Evolutionary conservation across 768 basidiomycete species (phyloP).

Genomic region (Boletus sensibilis): DNA sequence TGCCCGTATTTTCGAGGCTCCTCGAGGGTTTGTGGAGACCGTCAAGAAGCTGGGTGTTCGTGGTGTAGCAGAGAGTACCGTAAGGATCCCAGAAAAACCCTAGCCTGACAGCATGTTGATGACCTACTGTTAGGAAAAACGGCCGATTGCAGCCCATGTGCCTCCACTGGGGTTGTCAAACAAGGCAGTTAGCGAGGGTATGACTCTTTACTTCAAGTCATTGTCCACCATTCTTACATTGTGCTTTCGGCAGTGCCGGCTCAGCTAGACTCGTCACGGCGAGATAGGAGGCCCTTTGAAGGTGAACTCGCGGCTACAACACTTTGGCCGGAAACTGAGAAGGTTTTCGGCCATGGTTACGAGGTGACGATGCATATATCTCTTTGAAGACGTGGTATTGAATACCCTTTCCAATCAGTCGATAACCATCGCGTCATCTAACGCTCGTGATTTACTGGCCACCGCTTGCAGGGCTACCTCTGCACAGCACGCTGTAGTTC

Average conservation of each 20-base stretch:
- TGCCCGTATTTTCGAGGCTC: slow-evolving; percentile 88
- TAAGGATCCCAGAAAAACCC: slow-evolving; percentile 23
- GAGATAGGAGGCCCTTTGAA: slow-evolving; percentile 68
- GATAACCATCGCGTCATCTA: slow-evolving; percentile 76
- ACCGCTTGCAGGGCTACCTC: slow-evolving; percentile 90
- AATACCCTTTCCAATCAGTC: slow-evolving; percentile 46
- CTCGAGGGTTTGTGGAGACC: slow-evolving; percentile 70
- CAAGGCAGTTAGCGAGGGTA: slow-evolving; percentile 79
- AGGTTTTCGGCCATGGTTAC: slow-evolving; percentile 97
- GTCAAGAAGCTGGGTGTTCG: slow-evolving; percentile 52
- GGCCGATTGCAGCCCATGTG: slow-evolving; percentile 81
- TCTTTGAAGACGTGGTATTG: not conserved
- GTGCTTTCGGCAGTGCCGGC: slow-evolving; percentile 11
- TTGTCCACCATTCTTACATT: not conserved
- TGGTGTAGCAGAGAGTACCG: slow-evolving; percentile 50
- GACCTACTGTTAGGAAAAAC: slow-evolving; percentile 42
- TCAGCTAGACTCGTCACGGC: slow-evolving; percentile 15
- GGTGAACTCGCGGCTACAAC: slow-evolving; percentile 85
- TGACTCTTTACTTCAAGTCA: not conserved
- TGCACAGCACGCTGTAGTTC: slow-evolving; percentile 85
- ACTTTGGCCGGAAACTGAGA: slow-evolving; percentile 96
- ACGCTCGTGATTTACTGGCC: slow-evolving; percentile 66
- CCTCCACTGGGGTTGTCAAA: slow-evolving; percentile 95
- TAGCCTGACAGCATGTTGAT: not conserved
- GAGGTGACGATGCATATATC: slow-evolving; percentile 53